These are phyloP conservation scores for Phaffomyces opuntiae DNA, from an alignment of 805 yeast species.

Conservation along the genomic window DNA sequence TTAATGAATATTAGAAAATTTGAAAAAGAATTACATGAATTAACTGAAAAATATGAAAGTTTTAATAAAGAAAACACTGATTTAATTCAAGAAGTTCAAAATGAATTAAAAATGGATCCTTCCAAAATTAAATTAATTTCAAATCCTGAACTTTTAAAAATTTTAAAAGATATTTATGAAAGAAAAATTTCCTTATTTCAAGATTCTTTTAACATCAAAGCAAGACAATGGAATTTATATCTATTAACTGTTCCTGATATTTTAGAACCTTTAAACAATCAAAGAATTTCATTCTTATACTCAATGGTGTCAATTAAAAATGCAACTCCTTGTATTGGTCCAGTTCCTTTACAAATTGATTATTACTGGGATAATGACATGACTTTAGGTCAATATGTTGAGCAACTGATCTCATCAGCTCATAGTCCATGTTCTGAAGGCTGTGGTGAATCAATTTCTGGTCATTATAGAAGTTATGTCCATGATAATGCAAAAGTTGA, in stretches of 20 bases:
- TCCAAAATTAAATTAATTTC: conserved; percentile 2
- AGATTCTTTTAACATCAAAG: conserved; percentile 25
- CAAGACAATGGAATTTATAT: conserved; percentile 65
- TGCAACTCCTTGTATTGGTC: conserved; percentile 91
- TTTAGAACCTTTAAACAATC: conserved; percentile 68
- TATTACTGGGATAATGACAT: conserved; percentile 88
- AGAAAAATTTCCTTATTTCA: conserved; percentile 26
- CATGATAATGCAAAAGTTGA: conserved; percentile 83
- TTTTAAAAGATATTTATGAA: conserved; percentile 26
- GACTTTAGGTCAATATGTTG: conserved; percentile 83
- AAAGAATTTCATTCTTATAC: conserved; percentile 68
- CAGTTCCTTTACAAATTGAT: conserved; percentile 75
- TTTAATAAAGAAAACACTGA: conserved; percentile 8
- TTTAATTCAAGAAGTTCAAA: conserved; percentile 13
- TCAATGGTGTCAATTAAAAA: conserved; percentile 78
- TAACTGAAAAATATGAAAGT: conserved; percentile 20
- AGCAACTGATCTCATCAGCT: conserved; percentile 67
- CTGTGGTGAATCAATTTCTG: conserved; percentile 62
- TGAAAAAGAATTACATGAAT: conserved; percentile 31
- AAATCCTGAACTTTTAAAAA: conserved; percentile 25
- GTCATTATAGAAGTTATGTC: conserved; percentile 81
- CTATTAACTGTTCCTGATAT: conserved; percentile 46
- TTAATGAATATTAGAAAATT: conserved; percentile 47
- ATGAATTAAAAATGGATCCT: conserved; percentile 20
- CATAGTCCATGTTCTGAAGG: conserved; percentile 67